These are phyloP conservation scores for Fusarium luffae DNA, from an alignment of 2,329 filamentous ascomycete species.

Conservation along the genomic window DNA sequence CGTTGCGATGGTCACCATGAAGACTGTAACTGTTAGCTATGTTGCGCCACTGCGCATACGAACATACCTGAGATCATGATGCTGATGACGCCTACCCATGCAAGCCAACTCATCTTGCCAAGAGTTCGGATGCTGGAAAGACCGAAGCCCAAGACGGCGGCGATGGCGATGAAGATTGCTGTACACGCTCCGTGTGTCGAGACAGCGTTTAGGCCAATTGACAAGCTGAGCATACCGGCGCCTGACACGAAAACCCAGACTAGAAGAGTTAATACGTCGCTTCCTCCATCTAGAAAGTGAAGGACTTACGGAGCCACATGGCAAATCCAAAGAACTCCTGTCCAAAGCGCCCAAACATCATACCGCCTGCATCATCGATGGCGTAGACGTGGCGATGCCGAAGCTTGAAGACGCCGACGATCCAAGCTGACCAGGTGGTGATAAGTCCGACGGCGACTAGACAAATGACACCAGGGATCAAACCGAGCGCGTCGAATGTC, in stretches of 20 bases:
- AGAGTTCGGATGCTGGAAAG: slow-evolving; percentile 49
- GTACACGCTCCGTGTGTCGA: slow-evolving; percentile 54
- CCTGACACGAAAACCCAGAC: slow-evolving; percentile 36
- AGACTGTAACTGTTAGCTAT: slow-evolving; percentile 1
- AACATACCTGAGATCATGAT: slow-evolving; percentile 24
- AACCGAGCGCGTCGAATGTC: slow-evolving; percentile 58
- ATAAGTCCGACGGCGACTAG: slow-evolving; percentile 54
- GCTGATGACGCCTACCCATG: slow-evolving; percentile 41
- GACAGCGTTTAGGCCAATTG: slow-evolving; percentile 54
- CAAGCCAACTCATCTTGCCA: slow-evolving; percentile 48
- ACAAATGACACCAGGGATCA: slow-evolving; percentile 60
- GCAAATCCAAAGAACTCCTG: slow-evolving; percentile 54
- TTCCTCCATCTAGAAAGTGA: too few species aligned
- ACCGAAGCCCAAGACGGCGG: slow-evolving; percentile 43
- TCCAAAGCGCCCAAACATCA: slow-evolving; percentile 60
- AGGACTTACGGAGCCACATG: slow-evolving; percentile 50
- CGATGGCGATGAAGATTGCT: slow-evolving; percentile 53
- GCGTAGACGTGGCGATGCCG: slow-evolving; percentile 63
- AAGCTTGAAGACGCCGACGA: slow-evolving; percentile 63
- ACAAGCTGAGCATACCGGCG: slow-evolving; percentile 45
- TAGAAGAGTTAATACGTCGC: not conserved
- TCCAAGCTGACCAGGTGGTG: slow-evolving; percentile 61
- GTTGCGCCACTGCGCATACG: accelerated
- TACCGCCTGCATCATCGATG: slow-evolving; percentile 62
- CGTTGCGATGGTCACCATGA: slow-evolving; percentile 40